A percentile compares a stretch with the other conserved stretches of the same genome.
Conservation (phyloP, 495 filamentous ascomycete genomes). For the Hypoxylon fuscum region DNA sequence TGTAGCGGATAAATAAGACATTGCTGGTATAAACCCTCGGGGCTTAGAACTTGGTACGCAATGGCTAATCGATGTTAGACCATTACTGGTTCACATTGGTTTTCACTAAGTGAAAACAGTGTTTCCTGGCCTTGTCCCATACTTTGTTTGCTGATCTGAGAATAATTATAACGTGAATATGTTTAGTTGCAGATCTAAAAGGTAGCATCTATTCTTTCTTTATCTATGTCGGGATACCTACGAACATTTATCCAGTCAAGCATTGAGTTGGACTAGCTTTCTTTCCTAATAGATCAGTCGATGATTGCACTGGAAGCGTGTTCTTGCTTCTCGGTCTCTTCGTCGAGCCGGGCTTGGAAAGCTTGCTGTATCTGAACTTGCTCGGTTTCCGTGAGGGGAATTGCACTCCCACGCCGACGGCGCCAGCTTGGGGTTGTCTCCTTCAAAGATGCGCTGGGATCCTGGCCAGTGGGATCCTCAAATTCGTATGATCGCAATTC, state of each 20-base stretch:
- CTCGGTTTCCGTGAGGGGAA: slow-evolving; percentile 57
- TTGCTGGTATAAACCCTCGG: no score
- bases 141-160: no score
- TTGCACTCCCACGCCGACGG: slow-evolving; percentile 57
- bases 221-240: not conserved
- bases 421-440: slow-evolving; percentile 69
- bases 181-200: no score
- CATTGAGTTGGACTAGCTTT: not conserved
- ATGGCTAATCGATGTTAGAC: no score
- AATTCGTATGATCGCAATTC: slow-evolving; percentile 83
- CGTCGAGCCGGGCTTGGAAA: slow-evolving; percentile 38
- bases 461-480: slow-evolving; percentile 60
- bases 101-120: no score
- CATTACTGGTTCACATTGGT: no score
- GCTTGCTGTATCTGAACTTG: slow-evolving; percentile 50
- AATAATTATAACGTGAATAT: no score
- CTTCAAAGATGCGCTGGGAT: slow-evolving; percentile 66
- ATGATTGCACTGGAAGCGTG: slow-evolving; percentile 1
- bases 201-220: not conserved
- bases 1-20: no score
- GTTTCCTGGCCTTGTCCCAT: no score
- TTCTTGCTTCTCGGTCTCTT: slow-evolving; percentile 28
- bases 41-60: no score
- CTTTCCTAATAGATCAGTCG: slow-evolving; percentile 6
- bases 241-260: not conserved